Percentiles rank a stretch among this genome's conserved stretches.
These are phyloP conservation scores for Silene noctiflora DNA, from an alignment of 179 eudicot genomes.

Conservation along the genomic window DNA sequence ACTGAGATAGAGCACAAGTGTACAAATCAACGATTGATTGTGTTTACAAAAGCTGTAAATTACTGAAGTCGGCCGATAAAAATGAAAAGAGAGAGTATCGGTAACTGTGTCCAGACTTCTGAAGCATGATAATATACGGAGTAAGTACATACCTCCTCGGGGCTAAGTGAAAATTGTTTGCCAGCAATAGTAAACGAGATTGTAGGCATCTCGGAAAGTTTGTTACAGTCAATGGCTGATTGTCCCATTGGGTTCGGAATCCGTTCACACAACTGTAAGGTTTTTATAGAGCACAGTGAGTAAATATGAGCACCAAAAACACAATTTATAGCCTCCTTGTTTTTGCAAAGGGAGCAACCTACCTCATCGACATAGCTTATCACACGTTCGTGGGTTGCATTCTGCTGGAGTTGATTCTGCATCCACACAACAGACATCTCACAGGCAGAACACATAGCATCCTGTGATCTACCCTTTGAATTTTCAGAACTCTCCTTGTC, in stretches of 20 bases:
- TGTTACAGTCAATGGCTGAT: conserved; percentile 62
- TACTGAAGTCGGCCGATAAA: too few relatives aligned
- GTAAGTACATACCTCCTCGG: conserved; percentile 64
- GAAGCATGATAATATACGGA: too few relatives aligned
- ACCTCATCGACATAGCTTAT: conserved; percentile 50
- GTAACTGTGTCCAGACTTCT: too few relatives aligned
- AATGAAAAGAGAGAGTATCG: not conserved
- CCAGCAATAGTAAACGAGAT: conserved; percentile 72
- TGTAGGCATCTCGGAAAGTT: conserved; percentile 60
- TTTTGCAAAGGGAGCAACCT: too few relatives aligned
- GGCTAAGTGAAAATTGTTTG: conserved; percentile 57
- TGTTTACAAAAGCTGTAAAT: too few relatives aligned
- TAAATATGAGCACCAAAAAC: not conserved
- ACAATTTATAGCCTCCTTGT: not conserved
- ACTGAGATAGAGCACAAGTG: conserved; percentile 35
- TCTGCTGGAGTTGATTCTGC: conserved; percentile 65
- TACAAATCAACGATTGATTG: not conserved
- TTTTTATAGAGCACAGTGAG: conserved; percentile 9
- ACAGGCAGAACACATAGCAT: conserved; percentile 61
- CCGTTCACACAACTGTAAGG: conserved; percentile 63
- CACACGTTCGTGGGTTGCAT: conserved; percentile 56
- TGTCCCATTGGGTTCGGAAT: conserved; percentile 79
- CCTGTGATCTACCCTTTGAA: conserved; percentile 37
- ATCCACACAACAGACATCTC: conserved; percentile 94
- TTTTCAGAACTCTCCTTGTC: conserved; percentile 37